Conservation (phyloP, 2,329 filamentous ascomycete genomes). For the Cadophora malorum region DNA sequence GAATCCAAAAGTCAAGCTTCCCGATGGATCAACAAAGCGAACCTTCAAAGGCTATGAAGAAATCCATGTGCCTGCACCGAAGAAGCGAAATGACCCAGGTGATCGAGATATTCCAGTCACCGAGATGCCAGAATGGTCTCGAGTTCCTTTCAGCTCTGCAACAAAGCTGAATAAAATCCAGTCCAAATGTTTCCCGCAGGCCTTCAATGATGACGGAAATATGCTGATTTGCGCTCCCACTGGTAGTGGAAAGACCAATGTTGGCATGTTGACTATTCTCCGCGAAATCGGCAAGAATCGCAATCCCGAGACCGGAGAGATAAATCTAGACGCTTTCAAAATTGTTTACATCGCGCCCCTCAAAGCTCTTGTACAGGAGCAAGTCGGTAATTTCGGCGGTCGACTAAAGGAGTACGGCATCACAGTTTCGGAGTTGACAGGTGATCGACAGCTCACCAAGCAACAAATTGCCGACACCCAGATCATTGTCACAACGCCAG, state of each 20-base stretch:
- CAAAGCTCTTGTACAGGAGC: conserved; percentile 95
- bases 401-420: conserved; percentile 90
- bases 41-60: conserved; percentile 99
- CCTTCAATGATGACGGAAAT: conserved; percentile 93
- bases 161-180: conserved; percentile 94
- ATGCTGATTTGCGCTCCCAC: conserved; percentile 98
- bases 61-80: conserved; percentile 94
- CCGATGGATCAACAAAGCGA: conserved; percentile 92
- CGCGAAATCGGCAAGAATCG: conserved; percentile 96
- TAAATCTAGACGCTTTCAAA: conserved; percentile 96
- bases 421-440: conserved; percentile 92
- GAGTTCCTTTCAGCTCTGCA: conserved; percentile 81
- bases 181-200: conserved; percentile 88
- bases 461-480: conserved; percentile 98
- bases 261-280: conserved; percentile 95
- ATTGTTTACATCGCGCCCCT: conserved; percentile 97
- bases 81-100: conserved; percentile 80
- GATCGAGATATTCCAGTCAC: conserved; percentile 84
- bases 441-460: conserved; percentile 97
- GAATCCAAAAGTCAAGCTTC: conserved; percentile 93
- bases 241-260: conserved; percentile 97
- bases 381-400: conserved; percentile 96
- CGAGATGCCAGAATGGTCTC: conserved; percentile 92
- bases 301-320: conserved; percentile 86
- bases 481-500: conserved; percentile 96